A percentile compares a stretch with the other conserved stretches of the same genome.
phyloP scores from a whole-genome alignment of 2,329 filamentous ascomycete genomes.

The Colletotrichum camelliae region DNA sequence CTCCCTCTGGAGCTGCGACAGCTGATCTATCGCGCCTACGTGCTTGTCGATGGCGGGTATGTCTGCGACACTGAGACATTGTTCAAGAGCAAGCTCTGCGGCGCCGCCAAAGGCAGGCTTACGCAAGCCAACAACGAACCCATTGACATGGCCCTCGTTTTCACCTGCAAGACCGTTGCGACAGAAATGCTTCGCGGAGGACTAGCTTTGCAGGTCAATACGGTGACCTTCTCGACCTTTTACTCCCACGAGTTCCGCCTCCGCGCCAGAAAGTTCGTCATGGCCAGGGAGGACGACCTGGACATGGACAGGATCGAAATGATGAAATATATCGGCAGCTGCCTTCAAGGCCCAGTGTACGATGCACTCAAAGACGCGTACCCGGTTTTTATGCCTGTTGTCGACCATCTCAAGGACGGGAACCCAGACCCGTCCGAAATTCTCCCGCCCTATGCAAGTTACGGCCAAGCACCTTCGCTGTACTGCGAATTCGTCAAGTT shows the following conservation, averaged over 20 bases:
- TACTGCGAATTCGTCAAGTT: neutral
- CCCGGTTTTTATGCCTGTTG: neutral
- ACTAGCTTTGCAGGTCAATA: neutral
- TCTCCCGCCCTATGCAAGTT: neutral
- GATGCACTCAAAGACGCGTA: neutral
- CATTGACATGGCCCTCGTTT: neutral
- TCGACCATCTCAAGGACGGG: neutral
- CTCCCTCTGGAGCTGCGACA: neutral
- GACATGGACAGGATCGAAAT: neutral
- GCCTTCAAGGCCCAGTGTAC: neutral
- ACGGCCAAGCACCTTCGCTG: neutral
- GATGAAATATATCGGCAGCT: rapidly evolving
- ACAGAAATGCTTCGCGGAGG: neutral
- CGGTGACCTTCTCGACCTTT: neutral
- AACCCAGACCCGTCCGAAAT: neutral
- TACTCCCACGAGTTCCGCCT: neutral
- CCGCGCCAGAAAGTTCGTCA: neutral
- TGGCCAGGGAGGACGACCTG: neutral
- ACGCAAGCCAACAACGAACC: neutral
- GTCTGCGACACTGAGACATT: neutral
- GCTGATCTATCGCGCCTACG: neutral
- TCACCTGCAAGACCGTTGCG: neutral
- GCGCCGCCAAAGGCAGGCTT: neutral
- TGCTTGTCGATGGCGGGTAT: neutral
- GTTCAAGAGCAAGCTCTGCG: neutral